Evolutionary conservation across 176 grass and related monocot genomes (phyloP), one percentile per base, ranked within the genome.

Genomic region (Themeda triandra): DNA sequence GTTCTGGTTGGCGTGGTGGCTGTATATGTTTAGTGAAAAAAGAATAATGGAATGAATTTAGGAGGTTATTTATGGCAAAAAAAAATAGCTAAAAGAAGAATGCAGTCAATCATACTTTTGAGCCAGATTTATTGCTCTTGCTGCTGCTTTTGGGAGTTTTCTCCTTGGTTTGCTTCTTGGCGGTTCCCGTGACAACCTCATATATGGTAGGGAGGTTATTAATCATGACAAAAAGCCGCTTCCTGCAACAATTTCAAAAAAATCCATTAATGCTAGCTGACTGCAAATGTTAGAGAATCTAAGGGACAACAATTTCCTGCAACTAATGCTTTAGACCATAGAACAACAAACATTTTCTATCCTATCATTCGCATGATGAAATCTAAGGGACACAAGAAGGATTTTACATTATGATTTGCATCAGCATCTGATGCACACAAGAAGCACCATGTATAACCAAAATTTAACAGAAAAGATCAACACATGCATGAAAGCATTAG

Each of bases 131-230:
- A 49, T 81, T 95, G 82, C 64, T 98, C 85, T 93, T 98, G 88
- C 63, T 92, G 89, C 80, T 88, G 80, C 80, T 95, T 82, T 93
- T 93, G 2, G 91, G 83, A 53, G 45, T 84, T 84, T 95, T 98
- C 17, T 98, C 95, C 86, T 98, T 98, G 6, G 85, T 80, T 41
- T 91, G 92, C 73, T 98, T 98, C 89, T 95, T 98, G 0, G 73
- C 82, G 67, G 84, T 91, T 71, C 95, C 95, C 2, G 95, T 98
- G 59, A 98, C 95, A 85, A 98, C 91, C 80, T 98, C 95, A 88
- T 95, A 98, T 82, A 98, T 95, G 4, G 92, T 98, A 32, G 95
- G 92, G 77, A 98, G 95, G 81, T 88, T 92, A 80, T 98, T 98
- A 64, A 98, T 93, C 95, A 98, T 98, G 67, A 67, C 87, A 83